Evolutionary conservation across 129 eudicot genomes (phyloP).

Genomic region (Logfia minima): DNA sequence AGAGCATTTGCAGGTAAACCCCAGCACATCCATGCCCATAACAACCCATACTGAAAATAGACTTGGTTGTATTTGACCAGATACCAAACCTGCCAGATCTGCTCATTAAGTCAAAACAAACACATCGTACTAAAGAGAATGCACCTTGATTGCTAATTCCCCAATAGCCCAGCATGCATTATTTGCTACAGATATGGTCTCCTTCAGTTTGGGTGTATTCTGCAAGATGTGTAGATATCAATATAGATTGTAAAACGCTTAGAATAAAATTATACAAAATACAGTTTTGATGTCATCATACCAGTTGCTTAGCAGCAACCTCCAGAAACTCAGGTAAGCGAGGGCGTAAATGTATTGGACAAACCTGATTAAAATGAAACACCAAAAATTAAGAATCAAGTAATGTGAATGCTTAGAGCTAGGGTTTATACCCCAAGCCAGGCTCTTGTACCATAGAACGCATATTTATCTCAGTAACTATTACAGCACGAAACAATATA

Average conservation of each 20-base stretch:
- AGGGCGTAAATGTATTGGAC: conserved; percentile 79
- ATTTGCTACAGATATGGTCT: conserved; percentile 85
- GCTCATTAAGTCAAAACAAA: neutral
- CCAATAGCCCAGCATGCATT: conserved; percentile 99
- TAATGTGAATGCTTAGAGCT: neutral
- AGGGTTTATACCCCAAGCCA: neutral
- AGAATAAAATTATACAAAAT: neutral
- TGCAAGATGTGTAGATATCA: conserved; percentile 30
- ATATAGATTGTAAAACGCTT: neutral
- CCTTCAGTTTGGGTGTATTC: conserved; percentile 82
- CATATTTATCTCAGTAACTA: conserved; percentile 10
- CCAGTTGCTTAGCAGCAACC: conserved; percentile 82
- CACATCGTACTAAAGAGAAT: neutral
- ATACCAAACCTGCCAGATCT: neutral
- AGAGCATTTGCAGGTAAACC: neutral
- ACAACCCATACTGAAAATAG: neutral
- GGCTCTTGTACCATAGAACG: neutral
- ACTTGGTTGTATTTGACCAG: neutral
- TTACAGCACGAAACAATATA: neutral
- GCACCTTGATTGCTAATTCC: conserved; percentile 93
- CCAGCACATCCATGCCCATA: neutral
- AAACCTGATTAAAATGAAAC: conserved; percentile 55
- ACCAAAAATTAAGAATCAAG: conserved; percentile 5
- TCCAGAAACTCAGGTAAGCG: conserved; percentile 84
- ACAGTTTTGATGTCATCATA: conserved; percentile 30